A percentile compares a stretch with the other conserved stretches of the same genome.
These are phyloP conservation scores for Purshia tridentata DNA, from an alignment of 306 rosid species.

Conservation along the genomic window DNA sequence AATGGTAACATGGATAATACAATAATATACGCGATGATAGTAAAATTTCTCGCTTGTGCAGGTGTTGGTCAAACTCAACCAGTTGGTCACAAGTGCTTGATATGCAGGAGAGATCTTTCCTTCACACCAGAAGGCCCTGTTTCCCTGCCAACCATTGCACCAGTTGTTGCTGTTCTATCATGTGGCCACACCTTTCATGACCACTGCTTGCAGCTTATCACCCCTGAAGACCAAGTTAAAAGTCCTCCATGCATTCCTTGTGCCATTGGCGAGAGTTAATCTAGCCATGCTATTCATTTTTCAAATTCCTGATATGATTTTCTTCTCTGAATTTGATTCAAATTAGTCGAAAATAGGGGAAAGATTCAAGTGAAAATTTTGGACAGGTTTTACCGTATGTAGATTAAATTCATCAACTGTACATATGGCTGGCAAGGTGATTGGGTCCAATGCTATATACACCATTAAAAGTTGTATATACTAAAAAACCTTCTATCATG, in stretches of 20 bases:
- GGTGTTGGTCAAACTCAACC: conserved; percentile 26
- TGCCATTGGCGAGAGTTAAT: conserved; percentile 39
- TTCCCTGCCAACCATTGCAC: conserved; percentile 31
- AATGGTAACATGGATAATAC: neutral
- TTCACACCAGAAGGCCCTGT: conserved; percentile 49
- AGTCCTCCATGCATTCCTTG: conserved; percentile 72
- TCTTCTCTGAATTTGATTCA: neutral
- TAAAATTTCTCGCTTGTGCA: neutral
- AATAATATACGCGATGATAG: neutral
- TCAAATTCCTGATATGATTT: neutral
- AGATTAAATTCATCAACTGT: neutral
- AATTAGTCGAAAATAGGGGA: neutral
- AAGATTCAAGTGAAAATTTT: neutral
- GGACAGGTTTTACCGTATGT: neutral
- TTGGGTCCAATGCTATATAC: neutral
- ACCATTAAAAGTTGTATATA: neutral
- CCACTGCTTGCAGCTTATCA: conserved; percentile 55
- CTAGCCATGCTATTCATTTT: neutral
- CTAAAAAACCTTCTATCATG: too few species aligned
- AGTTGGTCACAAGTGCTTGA: conserved; percentile 45
- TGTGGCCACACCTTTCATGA: conserved; percentile 71
- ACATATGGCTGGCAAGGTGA: neutral
- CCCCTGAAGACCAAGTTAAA: conserved; percentile 40
- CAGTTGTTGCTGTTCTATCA: conserved; percentile 49
- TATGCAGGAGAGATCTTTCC: conserved; percentile 68